Evolutionary conservation across 2,329 filamentous ascomycete species (phyloP).

Genomic region (Sphaerostilbella broomeana): DNA sequence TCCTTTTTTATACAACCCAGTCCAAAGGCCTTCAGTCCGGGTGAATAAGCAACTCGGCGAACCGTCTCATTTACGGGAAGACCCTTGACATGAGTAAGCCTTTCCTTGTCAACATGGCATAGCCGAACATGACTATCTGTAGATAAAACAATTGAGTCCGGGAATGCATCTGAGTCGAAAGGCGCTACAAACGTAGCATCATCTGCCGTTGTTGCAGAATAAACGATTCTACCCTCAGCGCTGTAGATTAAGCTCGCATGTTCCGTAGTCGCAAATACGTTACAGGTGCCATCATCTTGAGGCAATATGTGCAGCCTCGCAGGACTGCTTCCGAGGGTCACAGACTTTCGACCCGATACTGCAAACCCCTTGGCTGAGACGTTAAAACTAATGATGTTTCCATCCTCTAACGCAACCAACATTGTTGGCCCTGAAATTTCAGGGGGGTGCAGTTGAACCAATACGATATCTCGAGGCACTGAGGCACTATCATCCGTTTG

Average conservation of each 20-base stretch:
- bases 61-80: slow-evolving; percentile 76
- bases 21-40: slow-evolving; percentile 71
- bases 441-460: slow-evolving; percentile 69
- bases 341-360: slow-evolving; percentile 68
- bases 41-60: slow-evolving; percentile 78
- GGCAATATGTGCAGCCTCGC: slow-evolving; percentile 75
- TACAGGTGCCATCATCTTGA: slow-evolving; percentile 58
- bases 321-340: slow-evolving; percentile 79
- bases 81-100: slow-evolving; percentile 81
- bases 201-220: slow-evolving; percentile 88
- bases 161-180: slow-evolving; percentile 77
- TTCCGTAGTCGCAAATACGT: slow-evolving; percentile 89
- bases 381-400: slow-evolving; percentile 78
- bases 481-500: slow-evolving; percentile 60
- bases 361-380: slow-evolving; percentile 55
- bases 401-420: slow-evolving; percentile 87
- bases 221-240: slow-evolving; percentile 78
- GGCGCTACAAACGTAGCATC: slow-evolving; percentile 74
- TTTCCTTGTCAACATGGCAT: slow-evolving; percentile 71
- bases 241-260: slow-evolving; percentile 92
- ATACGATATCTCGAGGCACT: slow-evolving; percentile 73
- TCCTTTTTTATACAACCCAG: slow-evolving; percentile 78
- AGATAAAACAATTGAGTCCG: slow-evolving; percentile 72
- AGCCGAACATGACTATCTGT: slow-evolving; percentile 72
- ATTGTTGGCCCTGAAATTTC: slow-evolving; percentile 58